Percentiles rank a stretch among this genome's conserved stretches.
Conservation (phyloP, 306 rosid species). For the Senna siamea region DNA sequence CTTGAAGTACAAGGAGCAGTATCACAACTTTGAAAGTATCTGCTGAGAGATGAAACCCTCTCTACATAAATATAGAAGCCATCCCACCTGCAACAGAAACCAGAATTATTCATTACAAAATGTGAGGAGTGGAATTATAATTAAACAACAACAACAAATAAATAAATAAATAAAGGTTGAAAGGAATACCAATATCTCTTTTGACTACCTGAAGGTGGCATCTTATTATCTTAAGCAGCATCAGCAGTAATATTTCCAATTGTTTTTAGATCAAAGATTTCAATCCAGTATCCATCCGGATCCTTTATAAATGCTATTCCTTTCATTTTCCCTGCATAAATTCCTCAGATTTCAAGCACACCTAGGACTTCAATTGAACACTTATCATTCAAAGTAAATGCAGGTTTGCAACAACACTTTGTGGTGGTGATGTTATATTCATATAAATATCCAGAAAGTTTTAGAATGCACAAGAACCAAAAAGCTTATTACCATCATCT, state of each 20-base stretch:
- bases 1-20: neutral
- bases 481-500: conserved; percentile 68
- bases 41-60: neutral
- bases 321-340: conserved; percentile 82
- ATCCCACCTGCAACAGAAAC: conserved; percentile 31
- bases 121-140: neutral
- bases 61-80: neutral
- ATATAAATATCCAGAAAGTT: neutral
- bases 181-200: conserved; percentile 1
- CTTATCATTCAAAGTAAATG: conserved; percentile 4
- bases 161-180: neutral
- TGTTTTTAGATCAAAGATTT: conserved; percentile 76
- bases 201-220: conserved; percentile 42
- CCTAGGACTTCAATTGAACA: conserved; percentile 28
- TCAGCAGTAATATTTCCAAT: conserved; percentile 49
- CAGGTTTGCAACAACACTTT: neutral
- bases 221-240: conserved; percentile 45
- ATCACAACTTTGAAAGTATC: neutral
- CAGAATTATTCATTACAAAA: conserved; percentile 17
- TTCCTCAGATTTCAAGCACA: neutral
- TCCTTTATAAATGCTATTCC: conserved; percentile 93
- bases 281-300: conserved; percentile 98
- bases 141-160: conserved; percentile 1
- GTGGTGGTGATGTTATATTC: neutral
- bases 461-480: conserved; percentile 5